Evolutionary conservation across 1,139 yeast genomes (phyloP).

Genomic region (Arxiozyma slooffiae): DNA sequence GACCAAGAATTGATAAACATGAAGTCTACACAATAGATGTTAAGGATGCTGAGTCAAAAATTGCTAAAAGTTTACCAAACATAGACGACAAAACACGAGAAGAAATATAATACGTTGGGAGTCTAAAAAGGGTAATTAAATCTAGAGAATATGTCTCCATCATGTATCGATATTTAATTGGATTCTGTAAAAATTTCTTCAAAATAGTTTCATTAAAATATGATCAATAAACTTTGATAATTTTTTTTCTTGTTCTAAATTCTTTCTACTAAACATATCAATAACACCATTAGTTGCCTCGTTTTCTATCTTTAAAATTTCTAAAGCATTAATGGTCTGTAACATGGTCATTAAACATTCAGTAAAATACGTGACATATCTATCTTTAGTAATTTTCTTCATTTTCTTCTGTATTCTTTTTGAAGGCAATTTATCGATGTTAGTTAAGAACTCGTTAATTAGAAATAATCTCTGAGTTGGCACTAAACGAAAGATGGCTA

Average conservation of each 20-base stretch:
- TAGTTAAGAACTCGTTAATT: conserved; percentile 48
- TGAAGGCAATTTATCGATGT: conserved; percentile 40
- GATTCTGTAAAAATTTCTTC: conserved; percentile 34
- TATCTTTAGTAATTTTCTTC: conserved; percentile 12
- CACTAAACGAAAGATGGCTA: conserved; percentile 38
- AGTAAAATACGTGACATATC: conserved; percentile 24
- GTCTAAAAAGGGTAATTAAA: conserved; percentile 38
- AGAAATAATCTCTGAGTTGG: conserved; percentile 50
- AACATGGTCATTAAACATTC: conserved; percentile 20
- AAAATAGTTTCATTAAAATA: conserved; percentile 36
- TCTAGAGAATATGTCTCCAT: conserved; percentile 51
- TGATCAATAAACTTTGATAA: conserved; percentile 25
- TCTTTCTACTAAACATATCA: conserved; percentile 4
- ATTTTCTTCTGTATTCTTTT: conserved; percentile 30
- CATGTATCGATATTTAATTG: conserved; percentile 34
- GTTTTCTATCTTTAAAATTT: conserved; percentile 4
- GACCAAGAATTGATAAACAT: conserved; percentile 47
- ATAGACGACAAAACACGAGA: conserved; percentile 41
- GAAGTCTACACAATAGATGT: conserved; percentile 38
- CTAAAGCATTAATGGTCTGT: conserved; percentile 17
- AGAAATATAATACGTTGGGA: conserved; percentile 55
- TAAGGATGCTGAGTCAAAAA: conserved; percentile 28
- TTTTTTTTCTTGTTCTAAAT: conserved; percentile 7
- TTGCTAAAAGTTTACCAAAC: conserved; percentile 35
- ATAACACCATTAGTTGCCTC: conserved; percentile 2